Percentiles rank a stretch among this genome's conserved stretches.
Conservation (phyloP, 108 stramenopile genomes). For the Cyclotella atomus region DNA sequence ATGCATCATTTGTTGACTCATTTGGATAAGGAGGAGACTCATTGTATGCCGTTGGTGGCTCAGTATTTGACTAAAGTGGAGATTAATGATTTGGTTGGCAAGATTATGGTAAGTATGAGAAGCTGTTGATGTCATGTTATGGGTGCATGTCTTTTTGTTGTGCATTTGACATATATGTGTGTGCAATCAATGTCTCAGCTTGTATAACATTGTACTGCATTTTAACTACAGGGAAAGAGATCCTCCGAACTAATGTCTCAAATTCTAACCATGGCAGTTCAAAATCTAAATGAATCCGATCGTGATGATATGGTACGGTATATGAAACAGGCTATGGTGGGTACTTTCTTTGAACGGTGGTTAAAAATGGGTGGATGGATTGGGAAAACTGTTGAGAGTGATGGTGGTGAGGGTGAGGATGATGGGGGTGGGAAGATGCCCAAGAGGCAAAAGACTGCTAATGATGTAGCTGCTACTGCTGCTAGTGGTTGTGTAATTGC, state of each 20-base stretch:
- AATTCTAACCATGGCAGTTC: conserved; percentile 93
- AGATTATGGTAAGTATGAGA: conserved; percentile 67
- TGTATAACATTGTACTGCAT: not conserved
- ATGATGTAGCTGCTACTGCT: not conserved
- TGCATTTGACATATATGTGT: too few relatives aligned
- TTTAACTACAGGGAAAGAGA: conserved; percentile 61
- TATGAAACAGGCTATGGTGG: conserved; percentile 91
- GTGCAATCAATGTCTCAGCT: too few relatives aligned
- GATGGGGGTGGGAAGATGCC: conserved; percentile 19
- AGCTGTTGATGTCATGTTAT: not conserved
- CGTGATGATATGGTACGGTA: conserved; percentile 85
- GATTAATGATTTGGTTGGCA: conserved; percentile 86
- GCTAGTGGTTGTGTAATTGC: not conserved
- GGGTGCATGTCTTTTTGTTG: not conserved
- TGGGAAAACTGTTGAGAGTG: conserved; percentile 2
- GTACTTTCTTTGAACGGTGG: conserved; percentile 93
- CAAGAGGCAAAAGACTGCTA: conserved; percentile 1
- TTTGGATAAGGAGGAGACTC: conserved; percentile 88
- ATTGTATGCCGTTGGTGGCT: conserved; percentile 87
- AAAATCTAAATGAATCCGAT: conserved; percentile 78
- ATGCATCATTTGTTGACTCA: conserved; percentile 77
- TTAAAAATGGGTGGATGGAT: conserved; percentile 84
- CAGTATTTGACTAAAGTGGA: conserved; percentile 82
- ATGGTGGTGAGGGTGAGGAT: conserved; percentile 4
- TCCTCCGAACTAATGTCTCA: conserved; percentile 82